Evolutionary conservation across 2,329 filamentous ascomycete species (phyloP), one percentile per base, ranked within the genome.

Genomic region (Penicillium sp.): DNA sequence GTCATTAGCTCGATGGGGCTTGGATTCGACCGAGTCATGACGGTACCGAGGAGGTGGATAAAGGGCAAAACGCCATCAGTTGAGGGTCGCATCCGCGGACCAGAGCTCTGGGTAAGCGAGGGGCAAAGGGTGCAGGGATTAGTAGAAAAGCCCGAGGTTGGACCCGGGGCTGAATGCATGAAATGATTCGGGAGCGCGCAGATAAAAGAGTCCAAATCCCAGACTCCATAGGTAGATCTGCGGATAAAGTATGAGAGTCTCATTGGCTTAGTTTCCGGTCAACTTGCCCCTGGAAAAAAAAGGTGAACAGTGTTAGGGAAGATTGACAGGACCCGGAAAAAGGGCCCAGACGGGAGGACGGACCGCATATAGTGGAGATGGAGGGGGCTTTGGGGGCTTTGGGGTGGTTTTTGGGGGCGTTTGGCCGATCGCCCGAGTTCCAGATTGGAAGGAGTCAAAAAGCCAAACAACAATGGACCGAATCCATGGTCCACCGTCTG

Each of bases 51-150:
- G 3, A 3, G n/a, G 33, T 37, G 33, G 38, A 9, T 25, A 18
- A 42, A 15, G 20, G 24, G n/a, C 40, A 18, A 38, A 18, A 25
- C 31, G 25, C 10, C 35, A 35, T 18, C 3, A 18, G 38, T 24
- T 27, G 39, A 35, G 40, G 32, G 46, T 48, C 32, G 46, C 46
- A 48, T 43, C 18, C 23, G 29, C 24, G 10, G 46, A 38, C 46
- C 46, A 20, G 32, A 15, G 25, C 40, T 31, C 31, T 48, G 46
- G 46, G 40, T 37, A 41, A 24, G 25, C 28, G 42, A 44, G 15
- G 39, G 39, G 25, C 18, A 12, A 43, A 4, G 13, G 27, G 13
- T 23, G 25, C 42, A 33, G 32, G 42, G 42, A 7, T 20, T 20
- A 23, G n/a, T 9, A 29, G 25, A n/a, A 43, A 32, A 23, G 24